phyloP scores from a whole-genome alignment of 768 basidiomycete species.

The Tylopilus vinaceipallidus region DNA sequence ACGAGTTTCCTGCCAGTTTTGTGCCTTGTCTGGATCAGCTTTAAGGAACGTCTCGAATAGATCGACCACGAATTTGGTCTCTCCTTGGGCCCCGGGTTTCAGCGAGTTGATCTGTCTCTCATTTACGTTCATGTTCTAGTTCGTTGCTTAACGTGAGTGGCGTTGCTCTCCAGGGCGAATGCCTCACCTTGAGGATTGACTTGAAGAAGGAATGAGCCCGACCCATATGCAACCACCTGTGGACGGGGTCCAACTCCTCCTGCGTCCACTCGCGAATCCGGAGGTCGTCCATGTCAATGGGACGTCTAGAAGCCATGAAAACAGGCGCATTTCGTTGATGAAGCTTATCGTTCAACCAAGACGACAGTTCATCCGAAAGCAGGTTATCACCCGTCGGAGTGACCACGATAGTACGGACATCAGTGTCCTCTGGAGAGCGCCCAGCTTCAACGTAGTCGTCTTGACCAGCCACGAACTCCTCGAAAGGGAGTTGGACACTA shows the following conservation, averaged over 20 bases:
- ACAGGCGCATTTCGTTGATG: slow-evolving; percentile 19
- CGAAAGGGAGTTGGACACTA: slow-evolving; percentile 19
- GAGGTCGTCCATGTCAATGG: slow-evolving; percentile 32
- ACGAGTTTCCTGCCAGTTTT: slow-evolving; percentile 24
- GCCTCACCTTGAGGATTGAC: slow-evolving; percentile 26
- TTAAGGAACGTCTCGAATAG: slow-evolving; percentile 27
- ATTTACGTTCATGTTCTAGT: slow-evolving; percentile 19
- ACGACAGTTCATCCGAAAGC: slow-evolving; percentile 35
- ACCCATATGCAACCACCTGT: slow-evolving; percentile 39
- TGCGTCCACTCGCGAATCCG: slow-evolving; percentile 41
- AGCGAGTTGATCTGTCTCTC: slow-evolving; percentile 14
- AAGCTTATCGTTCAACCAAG: slow-evolving; percentile 30
- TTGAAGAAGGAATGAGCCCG: slow-evolving; percentile 26
- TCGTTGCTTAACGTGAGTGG: not conserved
- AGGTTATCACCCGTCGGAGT: slow-evolving; percentile 22
- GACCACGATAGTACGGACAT: slow-evolving; percentile 19
- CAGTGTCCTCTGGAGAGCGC: slow-evolving; percentile 12
- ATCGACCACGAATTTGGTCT: slow-evolving; percentile 16
- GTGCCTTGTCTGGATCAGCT: slow-evolving; percentile 18
- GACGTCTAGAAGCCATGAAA: slow-evolving; percentile 18
- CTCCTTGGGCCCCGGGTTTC: slow-evolving; percentile 4
- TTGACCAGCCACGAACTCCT: slow-evolving; percentile 18
- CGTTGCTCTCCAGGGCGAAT: not conserved
- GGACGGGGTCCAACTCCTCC: slow-evolving; percentile 35
- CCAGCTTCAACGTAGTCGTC: slow-evolving; percentile 24